Conservation (phyloP, 208 protist species). For the Zelonia costaricensis region DNA sequence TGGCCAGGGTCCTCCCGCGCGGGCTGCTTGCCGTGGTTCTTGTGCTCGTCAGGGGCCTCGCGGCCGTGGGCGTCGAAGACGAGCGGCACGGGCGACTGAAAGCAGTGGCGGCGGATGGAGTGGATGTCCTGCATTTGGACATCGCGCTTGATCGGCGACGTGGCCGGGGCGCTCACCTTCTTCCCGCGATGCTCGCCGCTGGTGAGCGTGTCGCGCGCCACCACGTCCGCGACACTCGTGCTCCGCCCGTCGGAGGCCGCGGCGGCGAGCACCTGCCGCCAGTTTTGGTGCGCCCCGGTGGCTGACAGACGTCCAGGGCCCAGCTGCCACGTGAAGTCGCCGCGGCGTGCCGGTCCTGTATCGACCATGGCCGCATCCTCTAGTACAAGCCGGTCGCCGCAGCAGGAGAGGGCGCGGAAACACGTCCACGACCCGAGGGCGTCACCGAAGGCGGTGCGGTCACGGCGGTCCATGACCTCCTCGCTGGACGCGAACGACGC, state of each 20-base stretch:
- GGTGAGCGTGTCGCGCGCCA: neutral
- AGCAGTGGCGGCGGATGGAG: conserved; percentile 33
- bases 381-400: conserved; percentile 18
- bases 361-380: conserved; percentile 18
- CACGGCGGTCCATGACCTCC: conserved; percentile 2
- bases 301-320: conserved; percentile 14
- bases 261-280: conserved; percentile 6
- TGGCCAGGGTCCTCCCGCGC: neutral
- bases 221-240: conserved; percentile 3
- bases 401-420: conserved; percentile 18
- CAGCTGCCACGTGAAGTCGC: conserved; percentile 26
- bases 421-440: conserved; percentile 16
- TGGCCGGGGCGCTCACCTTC: too few relatives aligned
- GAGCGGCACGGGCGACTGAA: conserved; percentile 30
- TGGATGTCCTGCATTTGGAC: conserved; percentile 32
- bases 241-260: neutral
- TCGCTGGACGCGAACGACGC: neutral
- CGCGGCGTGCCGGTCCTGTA: conserved; percentile 9
- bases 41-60: neutral
- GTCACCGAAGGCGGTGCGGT: conserved; percentile 2
- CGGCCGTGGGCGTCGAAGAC: conserved; percentile 21
- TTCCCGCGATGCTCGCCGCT: too few relatives aligned
- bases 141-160: too few relatives aligned
- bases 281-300: neutral
- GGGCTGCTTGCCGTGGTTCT: neutral